Evolutionary conservation across 345 rosid species (phyloP).

Genomic region (Erodium maritimum): DNA sequence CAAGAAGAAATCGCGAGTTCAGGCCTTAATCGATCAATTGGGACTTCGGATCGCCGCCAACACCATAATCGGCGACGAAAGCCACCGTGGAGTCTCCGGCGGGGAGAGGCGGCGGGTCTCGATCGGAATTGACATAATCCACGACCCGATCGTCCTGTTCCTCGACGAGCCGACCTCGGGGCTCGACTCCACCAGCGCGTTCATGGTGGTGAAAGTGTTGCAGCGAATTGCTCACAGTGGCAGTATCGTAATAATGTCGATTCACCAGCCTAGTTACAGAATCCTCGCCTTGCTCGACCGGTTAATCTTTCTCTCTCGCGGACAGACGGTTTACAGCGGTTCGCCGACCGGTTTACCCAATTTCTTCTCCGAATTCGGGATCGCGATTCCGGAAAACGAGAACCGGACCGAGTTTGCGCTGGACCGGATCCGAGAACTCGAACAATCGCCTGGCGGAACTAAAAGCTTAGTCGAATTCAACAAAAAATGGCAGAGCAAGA

Average conservation of each 20-base stretch:
- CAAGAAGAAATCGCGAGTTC: constrained; percentile 61
- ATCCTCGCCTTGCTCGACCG: constrained; percentile 69
- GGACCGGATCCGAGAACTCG: constrained; percentile 76
- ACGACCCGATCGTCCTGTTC: constrained; percentile 75
- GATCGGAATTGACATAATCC: constrained; percentile 81
- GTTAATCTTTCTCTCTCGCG: constrained; percentile 67
- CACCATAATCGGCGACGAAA: constrained; percentile 88
- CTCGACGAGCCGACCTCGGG: constrained; percentile 97
- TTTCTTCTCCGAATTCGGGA: constrained; percentile 70
- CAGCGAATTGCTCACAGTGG: constrained; percentile 91
- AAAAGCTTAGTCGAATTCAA: constrained; percentile 71
- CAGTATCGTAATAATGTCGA: constrained; percentile 82
- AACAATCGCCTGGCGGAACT: constrained; percentile 75
- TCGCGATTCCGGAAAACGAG: constrained; percentile 75
- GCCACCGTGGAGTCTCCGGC: constrained; percentile 87
- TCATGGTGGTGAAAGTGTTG: constrained; percentile 84
- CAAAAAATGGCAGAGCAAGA: constrained; percentile 62
- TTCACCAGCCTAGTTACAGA: constrained; percentile 88
- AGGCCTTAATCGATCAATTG: constrained; percentile 73
- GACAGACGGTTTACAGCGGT: constrained; percentile 86
- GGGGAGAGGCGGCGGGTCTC: constrained; percentile 91
- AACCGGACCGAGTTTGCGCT: constrained; percentile 80
- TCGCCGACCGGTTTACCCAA: constrained; percentile 46
- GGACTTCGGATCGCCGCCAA: constrained; percentile 78
- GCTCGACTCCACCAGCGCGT: constrained; percentile 86